A percentile compares a stretch with the other conserved stretches of the same genome.
These are phyloP conservation scores for Phytopythium sindhum DNA, from an alignment of 352 stramenopile genomes.

Conservation along the genomic window DNA sequence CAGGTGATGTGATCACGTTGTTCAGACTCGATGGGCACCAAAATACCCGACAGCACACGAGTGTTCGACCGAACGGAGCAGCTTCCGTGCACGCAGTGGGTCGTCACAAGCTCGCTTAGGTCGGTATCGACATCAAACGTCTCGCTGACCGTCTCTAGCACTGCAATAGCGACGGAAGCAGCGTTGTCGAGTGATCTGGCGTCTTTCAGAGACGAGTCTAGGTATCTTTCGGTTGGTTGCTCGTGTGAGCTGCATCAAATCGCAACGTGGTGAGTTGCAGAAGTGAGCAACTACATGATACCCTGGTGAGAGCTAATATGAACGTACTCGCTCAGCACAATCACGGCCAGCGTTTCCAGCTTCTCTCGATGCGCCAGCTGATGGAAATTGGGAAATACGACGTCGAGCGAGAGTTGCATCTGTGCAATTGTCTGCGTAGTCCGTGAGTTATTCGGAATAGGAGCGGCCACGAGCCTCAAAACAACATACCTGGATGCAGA, in stretches of 20 bases:
- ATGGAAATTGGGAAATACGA: neutral
- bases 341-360: neutral
- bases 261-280: neutral
- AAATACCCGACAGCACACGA: neutral
- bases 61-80: neutral
- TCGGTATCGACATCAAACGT: neutral
- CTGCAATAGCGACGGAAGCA: neutral
- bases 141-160: neutral
- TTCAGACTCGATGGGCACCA: neutral
- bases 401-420: neutral
- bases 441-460: neutral
- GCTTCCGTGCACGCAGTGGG: conserved; percentile 2
- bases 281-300: neutral
- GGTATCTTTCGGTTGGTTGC: neutral
- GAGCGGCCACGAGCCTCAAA: neutral
- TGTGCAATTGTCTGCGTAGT: neutral
- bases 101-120: neutral
- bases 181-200: neutral
- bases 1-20: neutral
- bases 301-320: neutral
- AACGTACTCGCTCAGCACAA: neutral
- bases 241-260: neutral
- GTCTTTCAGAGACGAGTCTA: neutral
- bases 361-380: neutral
- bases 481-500: conserved; percentile 1